phyloP scores from a whole-genome alignment of 352 stramenopile species.

The Globisporangium cederbergense region DNA sequence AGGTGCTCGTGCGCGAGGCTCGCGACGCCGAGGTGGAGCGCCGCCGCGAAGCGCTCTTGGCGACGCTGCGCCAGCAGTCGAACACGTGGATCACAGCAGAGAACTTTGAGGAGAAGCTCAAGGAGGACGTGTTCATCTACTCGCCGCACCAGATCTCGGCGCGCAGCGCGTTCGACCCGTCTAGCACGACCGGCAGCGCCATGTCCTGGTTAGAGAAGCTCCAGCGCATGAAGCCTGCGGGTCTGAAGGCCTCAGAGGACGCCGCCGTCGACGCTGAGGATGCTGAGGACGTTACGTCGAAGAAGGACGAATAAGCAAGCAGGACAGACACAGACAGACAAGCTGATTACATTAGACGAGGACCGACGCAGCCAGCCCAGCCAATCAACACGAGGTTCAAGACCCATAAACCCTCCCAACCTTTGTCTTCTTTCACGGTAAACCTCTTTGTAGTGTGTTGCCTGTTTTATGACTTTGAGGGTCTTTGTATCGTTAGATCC shows the following conservation, averaged over 20 bases:
- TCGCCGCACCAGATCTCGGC: constrained; percentile 68
- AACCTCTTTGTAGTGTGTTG: constrained; percentile 1
- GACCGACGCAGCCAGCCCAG: background rate
- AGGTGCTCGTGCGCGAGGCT: constrained; percentile 67
- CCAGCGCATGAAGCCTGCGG: constrained; percentile 82
- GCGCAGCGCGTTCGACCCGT: constrained; percentile 67
- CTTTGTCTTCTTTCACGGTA: constrained; percentile 3
- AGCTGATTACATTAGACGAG: constrained; percentile 20
- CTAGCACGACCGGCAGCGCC: constrained; percentile 57
- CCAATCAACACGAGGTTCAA: constrained; percentile 6
- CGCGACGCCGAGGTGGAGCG: constrained; percentile 55
- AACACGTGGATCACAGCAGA: constrained; percentile 67
- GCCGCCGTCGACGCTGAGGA: constrained; percentile 24
- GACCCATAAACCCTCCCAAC: constrained; percentile 2
- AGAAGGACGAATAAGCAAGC: constrained; percentile 15
- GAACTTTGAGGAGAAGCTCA: constrained; percentile 76
- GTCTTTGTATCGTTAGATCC: constrained; percentile 14
- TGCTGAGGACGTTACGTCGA: constrained; percentile 1
- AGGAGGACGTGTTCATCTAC: constrained; percentile 85
- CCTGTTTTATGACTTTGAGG: background rate
- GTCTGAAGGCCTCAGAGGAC: constrained; percentile 32
- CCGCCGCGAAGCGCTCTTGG: constrained; percentile 66
- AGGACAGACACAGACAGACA: background rate
- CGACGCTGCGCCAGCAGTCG: constrained; percentile 56
- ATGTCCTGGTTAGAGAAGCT: constrained; percentile 87